These are phyloP conservation scores for Vitis labrusca DNA, from an alignment of 164 flowering plant species.

Conservation along the genomic window DNA sequence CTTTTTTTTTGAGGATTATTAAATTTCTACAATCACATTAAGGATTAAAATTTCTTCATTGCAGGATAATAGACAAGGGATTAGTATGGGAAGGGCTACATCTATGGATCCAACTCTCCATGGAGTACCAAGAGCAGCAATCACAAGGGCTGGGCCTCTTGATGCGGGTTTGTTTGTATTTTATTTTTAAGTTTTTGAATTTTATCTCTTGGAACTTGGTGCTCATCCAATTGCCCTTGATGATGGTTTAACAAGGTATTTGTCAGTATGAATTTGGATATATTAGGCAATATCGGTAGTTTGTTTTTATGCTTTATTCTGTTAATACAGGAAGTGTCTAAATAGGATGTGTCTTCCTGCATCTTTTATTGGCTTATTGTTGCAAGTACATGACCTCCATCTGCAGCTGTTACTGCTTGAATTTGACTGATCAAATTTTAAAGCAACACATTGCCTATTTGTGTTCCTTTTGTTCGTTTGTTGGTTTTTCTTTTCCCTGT, in stretches of 20 bases:
- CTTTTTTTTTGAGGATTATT: too few relatives aligned
- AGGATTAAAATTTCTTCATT: not conserved
- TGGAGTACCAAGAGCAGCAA: constrained; percentile 6
- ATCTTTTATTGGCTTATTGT: too few relatives aligned
- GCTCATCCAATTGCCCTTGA: not conserved
- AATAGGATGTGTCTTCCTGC: too few relatives aligned
- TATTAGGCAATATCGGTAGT: not conserved
- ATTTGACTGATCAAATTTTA: too few relatives aligned
- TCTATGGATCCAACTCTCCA: constrained; percentile 1
- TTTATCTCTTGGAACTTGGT: not conserved
- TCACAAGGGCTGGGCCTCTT: constrained; percentile 6
- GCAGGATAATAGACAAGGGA: constrained; percentile 4
- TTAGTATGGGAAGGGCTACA: not conserved
- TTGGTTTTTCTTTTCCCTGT: too few relatives aligned
- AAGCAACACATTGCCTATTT: too few relatives aligned
- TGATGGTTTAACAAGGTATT: not conserved
- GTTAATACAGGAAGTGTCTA: too few relatives aligned
- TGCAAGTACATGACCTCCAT: too few relatives aligned
- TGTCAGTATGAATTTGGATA: not conserved
- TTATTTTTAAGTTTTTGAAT: not conserved
- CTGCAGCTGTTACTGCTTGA: too few relatives aligned
- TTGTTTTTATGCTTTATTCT: not conserved
- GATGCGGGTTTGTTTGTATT: constrained; percentile 6
- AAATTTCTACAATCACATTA: not conserved
- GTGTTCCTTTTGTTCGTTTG: too few relatives aligned